Conservation (phyloP, 768 basidiomycete genomes). For the Leucosporidium yakuticum region DNA sequence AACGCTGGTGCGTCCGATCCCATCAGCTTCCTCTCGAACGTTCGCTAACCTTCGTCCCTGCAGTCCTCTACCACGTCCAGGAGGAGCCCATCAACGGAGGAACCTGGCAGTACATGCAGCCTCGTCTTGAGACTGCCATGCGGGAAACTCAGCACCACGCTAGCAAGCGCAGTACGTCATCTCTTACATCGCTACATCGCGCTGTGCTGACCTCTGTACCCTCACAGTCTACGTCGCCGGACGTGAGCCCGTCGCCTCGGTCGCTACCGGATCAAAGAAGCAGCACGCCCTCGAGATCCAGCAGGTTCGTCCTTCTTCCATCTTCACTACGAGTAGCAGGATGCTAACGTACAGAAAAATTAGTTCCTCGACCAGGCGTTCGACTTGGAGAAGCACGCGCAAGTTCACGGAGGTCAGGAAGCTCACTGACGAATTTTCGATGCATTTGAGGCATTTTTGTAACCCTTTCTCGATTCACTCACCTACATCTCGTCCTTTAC, state of each 20-base stretch:
- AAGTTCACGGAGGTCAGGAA: conserved; percentile 4
- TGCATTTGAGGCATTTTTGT: too few species aligned
- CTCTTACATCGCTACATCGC: too few species aligned
- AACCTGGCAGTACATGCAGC: conserved; percentile 64
- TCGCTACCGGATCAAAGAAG: conserved; percentile 34
- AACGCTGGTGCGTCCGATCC: conserved; percentile 86
- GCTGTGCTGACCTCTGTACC: too few species aligned
- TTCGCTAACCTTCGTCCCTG: too few species aligned
- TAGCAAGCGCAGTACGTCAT: conserved; percentile 57
- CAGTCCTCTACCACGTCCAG: conserved; percentile 42
- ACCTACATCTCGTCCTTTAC: too few species aligned
- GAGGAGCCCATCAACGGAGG: conserved; percentile 98
- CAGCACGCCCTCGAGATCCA: conserved; percentile 33
- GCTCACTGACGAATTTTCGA: not conserved
- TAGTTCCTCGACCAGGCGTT: conserved; percentile 31
- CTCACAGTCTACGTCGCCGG: conserved; percentile 71
- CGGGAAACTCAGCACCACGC: conserved; percentile 83
- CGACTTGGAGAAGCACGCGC: conserved; percentile 26
- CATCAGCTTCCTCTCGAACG: conserved; percentile 95
- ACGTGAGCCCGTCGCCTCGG: conserved; percentile 56
- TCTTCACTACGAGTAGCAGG: not conserved
- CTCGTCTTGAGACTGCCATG: conserved; percentile 88
- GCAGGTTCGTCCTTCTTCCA: not conserved
- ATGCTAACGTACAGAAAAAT: not conserved
- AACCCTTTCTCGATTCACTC: too few species aligned